These are phyloP conservation scores for Boletus austroedulis DNA, from an alignment of 1,284 basidiomycete species.

Conservation along the genomic window DNA sequence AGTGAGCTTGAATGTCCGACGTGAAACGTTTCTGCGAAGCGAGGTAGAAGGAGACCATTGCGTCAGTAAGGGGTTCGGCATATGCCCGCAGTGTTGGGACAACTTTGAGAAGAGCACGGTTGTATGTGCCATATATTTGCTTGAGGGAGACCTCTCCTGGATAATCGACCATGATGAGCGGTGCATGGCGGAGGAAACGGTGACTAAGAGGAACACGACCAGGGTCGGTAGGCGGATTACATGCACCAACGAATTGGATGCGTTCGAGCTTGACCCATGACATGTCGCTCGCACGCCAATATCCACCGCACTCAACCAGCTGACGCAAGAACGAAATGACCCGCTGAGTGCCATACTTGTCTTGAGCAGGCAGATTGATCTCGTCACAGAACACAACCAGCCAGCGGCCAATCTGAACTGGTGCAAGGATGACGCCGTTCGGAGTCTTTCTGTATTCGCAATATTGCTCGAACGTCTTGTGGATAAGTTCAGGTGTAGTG, in stretches of 20 bases:
- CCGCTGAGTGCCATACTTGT: conserved; percentile 98
- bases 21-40: conserved; percentile 95
- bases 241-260: conserved; percentile 99
- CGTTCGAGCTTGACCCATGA: conserved; percentile 97
- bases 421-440: conserved; percentile 92
- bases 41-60: conserved; percentile 96
- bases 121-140: conserved; percentile 99
- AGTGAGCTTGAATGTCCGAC: conserved; percentile 95
- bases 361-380: conserved; percentile 95
- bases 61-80: conserved; percentile 91
- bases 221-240: conserved; percentile 99
- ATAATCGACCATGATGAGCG: conserved; percentile 99
- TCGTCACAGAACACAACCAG: conserved; percentile 99
- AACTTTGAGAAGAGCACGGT: conserved; percentile 93
- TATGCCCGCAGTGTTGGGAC: conserved; percentile 92
- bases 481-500: conserved; percentile 94
- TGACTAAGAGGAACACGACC: conserved; percentile 98
- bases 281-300: conserved; percentile 94
- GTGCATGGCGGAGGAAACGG: conserved; percentile 96
- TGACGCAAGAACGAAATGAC: conserved; percentile 99
- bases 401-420: conserved; percentile 95
- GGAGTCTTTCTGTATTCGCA: conserved; percentile 99
- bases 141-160: conserved; percentile 96
- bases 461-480: conserved; percentile 99
- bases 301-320: conserved; percentile 92